Evolutionary conservation across 345 rosid genomes (phyloP).

Genomic region (Camelina hispida): DNA sequence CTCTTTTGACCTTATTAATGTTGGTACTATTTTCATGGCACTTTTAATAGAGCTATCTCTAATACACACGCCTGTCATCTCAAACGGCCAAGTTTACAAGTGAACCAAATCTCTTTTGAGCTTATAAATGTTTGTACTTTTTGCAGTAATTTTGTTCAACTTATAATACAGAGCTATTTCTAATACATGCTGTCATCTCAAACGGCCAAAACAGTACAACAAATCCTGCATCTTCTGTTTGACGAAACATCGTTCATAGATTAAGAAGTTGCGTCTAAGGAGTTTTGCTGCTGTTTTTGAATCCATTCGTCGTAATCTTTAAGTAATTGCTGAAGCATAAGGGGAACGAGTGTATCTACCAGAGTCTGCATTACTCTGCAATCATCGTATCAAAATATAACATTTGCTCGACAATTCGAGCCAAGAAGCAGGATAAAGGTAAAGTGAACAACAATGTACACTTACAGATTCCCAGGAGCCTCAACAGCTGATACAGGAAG

Average conservation of each 20-base stretch:
- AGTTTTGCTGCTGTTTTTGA: constrained; percentile 43
- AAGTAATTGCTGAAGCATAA: constrained; percentile 64
- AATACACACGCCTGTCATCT: background rate
- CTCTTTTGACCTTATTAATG: constrained; percentile 1
- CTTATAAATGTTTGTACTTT: background rate
- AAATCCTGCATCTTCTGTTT: background rate
- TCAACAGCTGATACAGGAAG: constrained; percentile 81
- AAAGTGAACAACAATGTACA: constrained; percentile 9
- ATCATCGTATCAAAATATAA: constrained; percentile 9
- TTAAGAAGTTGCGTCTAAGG: background rate
- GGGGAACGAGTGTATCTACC: constrained; percentile 71
- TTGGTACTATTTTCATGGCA: background rate
- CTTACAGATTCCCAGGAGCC: constrained; percentile 84
- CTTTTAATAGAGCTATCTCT: background rate
- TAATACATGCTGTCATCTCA: constrained; percentile 2
- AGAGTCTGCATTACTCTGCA: constrained; percentile 84
- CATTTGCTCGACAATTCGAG: background rate
- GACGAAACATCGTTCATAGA: background rate
- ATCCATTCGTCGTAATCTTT: constrained; percentile 69
- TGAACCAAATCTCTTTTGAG: constrained; percentile 21
- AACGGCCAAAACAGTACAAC: background rate
- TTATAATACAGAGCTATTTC: background rate
- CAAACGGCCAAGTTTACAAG: constrained; percentile 12
- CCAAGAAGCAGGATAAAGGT: background rate
- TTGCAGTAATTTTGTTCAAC: background rate